phyloP scores from a whole-genome alignment of 2,329 filamentous ascomycete genomes.

The Onygena corvina region DNA sequence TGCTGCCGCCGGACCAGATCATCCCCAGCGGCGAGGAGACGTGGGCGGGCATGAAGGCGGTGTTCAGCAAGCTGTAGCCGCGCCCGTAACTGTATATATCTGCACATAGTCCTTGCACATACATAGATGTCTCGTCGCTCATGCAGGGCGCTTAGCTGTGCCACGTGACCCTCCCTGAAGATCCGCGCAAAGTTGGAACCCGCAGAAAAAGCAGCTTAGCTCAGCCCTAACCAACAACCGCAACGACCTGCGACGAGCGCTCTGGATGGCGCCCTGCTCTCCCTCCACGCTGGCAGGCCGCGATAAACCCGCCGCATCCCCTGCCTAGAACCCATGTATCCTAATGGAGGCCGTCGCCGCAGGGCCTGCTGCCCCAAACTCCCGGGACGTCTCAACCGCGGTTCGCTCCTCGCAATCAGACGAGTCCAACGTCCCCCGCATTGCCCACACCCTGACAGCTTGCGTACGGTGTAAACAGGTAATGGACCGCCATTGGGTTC shows the following conservation, averaged over 20 bases:
- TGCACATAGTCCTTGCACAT: too few relatives aligned
- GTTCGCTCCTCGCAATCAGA: background rate
- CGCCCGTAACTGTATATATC: too few relatives aligned
- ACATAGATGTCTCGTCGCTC: background rate
- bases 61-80: constrained; percentile 9
- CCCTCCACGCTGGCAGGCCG: background rate
- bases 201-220: constrained; percentile 1
- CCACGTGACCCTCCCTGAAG: constrained; percentile 1
- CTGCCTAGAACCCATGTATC: constrained; percentile 7
- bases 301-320: background rate
- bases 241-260: background rate
- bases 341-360: constrained; percentile 9
- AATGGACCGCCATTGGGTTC: background rate
- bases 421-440: constrained; percentile 9
- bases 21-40: constrained; percentile 37
- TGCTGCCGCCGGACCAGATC: constrained; percentile 40
- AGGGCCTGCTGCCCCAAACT: constrained; percentile 3
- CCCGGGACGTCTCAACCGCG: background rate
- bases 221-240: too few relatives aligned
- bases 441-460: constrained; percentile 14
- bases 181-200: background rate
- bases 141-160: background rate
- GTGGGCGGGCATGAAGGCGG: constrained; percentile 30
- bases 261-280: background rate
- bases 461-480: constrained; percentile 15